Conservation (phyloP, 805 yeast species). For the Teunomyces funiuensis region DNA sequence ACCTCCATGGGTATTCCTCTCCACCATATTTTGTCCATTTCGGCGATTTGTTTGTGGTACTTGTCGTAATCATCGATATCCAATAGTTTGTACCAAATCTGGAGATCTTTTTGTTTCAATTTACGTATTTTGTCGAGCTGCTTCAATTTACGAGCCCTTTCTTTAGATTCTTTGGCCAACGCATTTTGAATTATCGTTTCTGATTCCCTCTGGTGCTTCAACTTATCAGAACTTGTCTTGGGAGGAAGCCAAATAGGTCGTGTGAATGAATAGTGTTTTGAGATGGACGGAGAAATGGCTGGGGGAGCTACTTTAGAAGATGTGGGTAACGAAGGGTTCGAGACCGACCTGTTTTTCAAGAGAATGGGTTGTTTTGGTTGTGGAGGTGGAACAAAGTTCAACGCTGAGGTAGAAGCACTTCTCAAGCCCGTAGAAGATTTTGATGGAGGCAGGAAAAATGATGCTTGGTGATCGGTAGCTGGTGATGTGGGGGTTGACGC, state of each 20-base stretch:
- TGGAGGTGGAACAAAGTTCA: not conserved
- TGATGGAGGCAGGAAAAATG: constrained; percentile 5
- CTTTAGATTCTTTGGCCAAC: constrained; percentile 36
- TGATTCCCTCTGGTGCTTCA: constrained; percentile 54
- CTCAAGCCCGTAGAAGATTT: constrained; percentile 2
- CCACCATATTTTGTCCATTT: constrained; percentile 20
- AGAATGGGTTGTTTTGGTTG: not conserved
- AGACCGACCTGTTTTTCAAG: constrained; percentile 5
- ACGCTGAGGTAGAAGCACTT: constrained; percentile 6
- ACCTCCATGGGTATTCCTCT: constrained; percentile 21
- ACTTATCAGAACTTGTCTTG: constrained; percentile 51
- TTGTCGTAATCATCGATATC: constrained; percentile 9
- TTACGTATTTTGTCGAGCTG: constrained; percentile 31
- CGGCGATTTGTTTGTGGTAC: constrained; percentile 10
- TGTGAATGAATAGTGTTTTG: constrained; percentile 43
- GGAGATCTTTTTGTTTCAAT: constrained; percentile 35
- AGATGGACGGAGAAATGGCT: not conserved
- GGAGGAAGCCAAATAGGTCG: constrained; percentile 71
- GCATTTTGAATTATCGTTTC: constrained; percentile 45
- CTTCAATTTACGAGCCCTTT: constrained; percentile 28
- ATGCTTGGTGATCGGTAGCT: not conserved
- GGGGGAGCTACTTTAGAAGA: not conserved
- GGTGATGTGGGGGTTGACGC: constrained; percentile 8
- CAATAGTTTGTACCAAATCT: constrained; percentile 18
- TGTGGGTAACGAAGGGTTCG: constrained; percentile 7